phyloP scores from a whole-genome alignment of 768 basidiomycete genomes.

The Floccularia luteovirens region DNA sequence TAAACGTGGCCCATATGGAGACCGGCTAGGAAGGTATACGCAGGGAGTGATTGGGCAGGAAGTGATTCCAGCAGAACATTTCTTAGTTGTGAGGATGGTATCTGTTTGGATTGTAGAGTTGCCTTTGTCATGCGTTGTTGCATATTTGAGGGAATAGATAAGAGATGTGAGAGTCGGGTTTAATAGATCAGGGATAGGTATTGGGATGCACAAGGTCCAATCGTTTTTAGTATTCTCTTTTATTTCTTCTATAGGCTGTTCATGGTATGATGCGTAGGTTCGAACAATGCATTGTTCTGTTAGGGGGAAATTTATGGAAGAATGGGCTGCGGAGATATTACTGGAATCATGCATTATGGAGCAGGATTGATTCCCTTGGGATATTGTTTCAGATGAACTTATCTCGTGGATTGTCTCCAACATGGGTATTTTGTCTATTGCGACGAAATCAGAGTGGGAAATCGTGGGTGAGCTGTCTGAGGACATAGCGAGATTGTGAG shows the following conservation, averaged over 20 bases:
- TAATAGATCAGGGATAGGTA: not conserved
- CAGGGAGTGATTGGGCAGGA: slow-evolving; percentile 1
- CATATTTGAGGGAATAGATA: slow-evolving; percentile 14
- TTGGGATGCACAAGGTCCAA: slow-evolving; percentile 8
- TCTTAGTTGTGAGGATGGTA: slow-evolving; percentile 7
- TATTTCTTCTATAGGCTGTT: slow-evolving; percentile 9
- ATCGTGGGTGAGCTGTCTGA: no score
- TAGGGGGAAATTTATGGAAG: no score
- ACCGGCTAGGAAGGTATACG: slow-evolving; percentile 4
- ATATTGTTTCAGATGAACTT: no score
- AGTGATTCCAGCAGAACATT: slow-evolving; percentile 4
- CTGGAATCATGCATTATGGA: no score
- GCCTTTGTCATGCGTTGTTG: slow-evolving; percentile 11
- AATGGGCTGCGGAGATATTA: no score
- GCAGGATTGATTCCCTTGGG: no score
- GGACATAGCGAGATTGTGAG: no score
- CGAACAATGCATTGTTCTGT: no score
- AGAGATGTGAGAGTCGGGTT: slow-evolving; percentile 13
- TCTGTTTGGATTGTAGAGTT: slow-evolving; percentile 15
- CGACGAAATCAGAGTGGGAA: no score
- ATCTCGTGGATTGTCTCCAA: no score
- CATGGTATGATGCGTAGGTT: slow-evolving; percentile 11
- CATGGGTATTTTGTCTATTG: no score
- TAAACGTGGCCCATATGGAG: slow-evolving; percentile 10
- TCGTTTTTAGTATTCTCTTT: slow-evolving; percentile 3